Base-by-base conservation (phyloP, 106 monocot genomes). In the Allium fistulosum region DNA sequence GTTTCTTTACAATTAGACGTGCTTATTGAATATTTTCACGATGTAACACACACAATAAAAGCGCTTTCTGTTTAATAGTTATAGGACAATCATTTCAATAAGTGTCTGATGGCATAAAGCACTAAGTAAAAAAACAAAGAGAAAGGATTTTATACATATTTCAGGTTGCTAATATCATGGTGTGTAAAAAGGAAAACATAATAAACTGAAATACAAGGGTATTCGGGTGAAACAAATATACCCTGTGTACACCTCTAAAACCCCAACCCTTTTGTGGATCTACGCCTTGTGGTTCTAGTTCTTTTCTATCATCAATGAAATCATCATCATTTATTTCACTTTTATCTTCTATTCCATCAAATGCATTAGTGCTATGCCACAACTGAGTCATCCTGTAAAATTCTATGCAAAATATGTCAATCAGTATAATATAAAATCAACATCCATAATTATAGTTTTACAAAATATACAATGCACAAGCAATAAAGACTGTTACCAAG, bases 161-260 rank as follows among this genome's bases (percentile, higher is more conserved):
- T 37, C 5, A 37, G 37, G 37, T 37, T 37, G 37, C 2, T 37
- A 5, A 37, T 37, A 4, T 5, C 37, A 37, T 5, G 0, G 37
- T 37, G 37, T 37, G 37, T 37, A 37, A 37, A 5, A 37, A 37
- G 37, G 37, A 37, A 37, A 37, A 37, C 37, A 37, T 37, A 37
- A 5, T 37, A 37, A 37, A 37, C 37, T 37, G 37, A 37, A 37
- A 37, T 37, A 37, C 37, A 37, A 22, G 22, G 22, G 22, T 22
- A 22, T 22, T 37, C 37, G 37, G 37, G 37, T 37, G 37, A 37
- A 65, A 66, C 2, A 22, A 71, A 10, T 15, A 48, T 74, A 99
- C 97, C 97, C 80, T 92, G 56, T 99, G 87, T 16, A 99, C 92
- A 17, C 97, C 97, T 57, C 97, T 77, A 71, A 87, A 99, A 71